Base-by-base conservation (phyloP, 202 grass and related monocot species). In the Digitaria exilis region DNA sequence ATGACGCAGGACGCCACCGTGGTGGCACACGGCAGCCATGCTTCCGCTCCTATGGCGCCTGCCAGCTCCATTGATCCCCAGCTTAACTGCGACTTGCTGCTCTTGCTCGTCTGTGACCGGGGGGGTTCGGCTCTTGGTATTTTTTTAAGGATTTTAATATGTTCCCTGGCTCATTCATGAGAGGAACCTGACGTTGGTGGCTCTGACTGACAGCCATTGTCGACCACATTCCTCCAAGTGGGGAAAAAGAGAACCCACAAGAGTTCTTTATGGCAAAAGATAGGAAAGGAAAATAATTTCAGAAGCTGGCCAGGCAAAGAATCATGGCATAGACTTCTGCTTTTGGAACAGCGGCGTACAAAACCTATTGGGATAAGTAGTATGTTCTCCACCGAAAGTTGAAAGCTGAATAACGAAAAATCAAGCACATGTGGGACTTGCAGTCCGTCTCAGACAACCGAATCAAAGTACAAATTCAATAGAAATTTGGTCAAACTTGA, bases 181-280 rank as follows among this genome's bases (percentile, higher is more conserved):
- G 30, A 11, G 46, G 77, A 67, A 67, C 30, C 62, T 50, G n/a
- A 39, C 15, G 73, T 54, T 76, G 19, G 48, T 22, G 71, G 6
- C 60, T 78, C 75, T 24, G 73, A 68, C 34, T 35, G 75, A 79
- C 66, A 61, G 56, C 84, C 66, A 85, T 72, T 87, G 79, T 87
- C 72, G 71, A 66, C 65, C 84, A 64, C 80, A 49, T 77, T 87
- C 42, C 61, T 81, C 22, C 78, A 30, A 76, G 30, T 22, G 54
- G 85, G 39, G 50, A 39, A 39, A 43, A 6, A 4, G 29, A 28
- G 1, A 58, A 34, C 6, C 2, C 14, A n/a, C 7, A 69, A 52
- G 21, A 34, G 28, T 32, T 51, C 39, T 49, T 19, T 65, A 50
- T 61, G 2, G 2, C 15, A 79, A 73, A 46, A 46, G 26, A 79